Evolutionary conservation across 345 rosid species (phyloP).

Genomic region (Chamaenerion angustifolium): DNA sequence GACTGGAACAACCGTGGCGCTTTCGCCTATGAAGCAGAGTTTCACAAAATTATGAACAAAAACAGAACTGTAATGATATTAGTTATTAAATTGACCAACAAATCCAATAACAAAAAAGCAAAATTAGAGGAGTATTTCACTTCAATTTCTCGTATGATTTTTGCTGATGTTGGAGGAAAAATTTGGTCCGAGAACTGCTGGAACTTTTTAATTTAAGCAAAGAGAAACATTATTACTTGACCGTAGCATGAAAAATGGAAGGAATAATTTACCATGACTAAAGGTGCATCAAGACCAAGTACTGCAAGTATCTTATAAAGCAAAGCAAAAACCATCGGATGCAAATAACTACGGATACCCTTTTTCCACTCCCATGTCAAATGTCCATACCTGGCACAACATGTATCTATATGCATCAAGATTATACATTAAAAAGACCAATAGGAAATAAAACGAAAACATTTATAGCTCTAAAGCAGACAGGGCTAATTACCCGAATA

Average conservation of each 20-base stretch:
- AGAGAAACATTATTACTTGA: background rate
- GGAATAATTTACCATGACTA: conserved; percentile 45
- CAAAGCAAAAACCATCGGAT: conserved; percentile 64
- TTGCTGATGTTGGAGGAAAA: too few species aligned
- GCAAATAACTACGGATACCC: conserved; percentile 83
- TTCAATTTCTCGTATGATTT: too few species aligned
- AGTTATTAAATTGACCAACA: background rate
- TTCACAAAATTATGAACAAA: background rate
- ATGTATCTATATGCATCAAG: background rate
- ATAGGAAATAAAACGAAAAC: background rate
- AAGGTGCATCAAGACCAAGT: conserved; percentile 57
- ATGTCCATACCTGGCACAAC: conserved; percentile 56
- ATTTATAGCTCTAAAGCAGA: background rate
- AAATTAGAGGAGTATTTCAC: too few species aligned
- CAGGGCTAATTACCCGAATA: conserved; percentile 47
- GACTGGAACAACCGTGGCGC: conserved; percentile 74
- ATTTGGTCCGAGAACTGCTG: too few species aligned
- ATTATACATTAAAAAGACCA: background rate
- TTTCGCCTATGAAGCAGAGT: conserved; percentile 31
- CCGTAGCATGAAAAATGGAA: background rate
- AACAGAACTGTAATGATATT: background rate
- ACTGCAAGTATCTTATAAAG: conserved; percentile 56
- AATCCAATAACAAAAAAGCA: too few species aligned
- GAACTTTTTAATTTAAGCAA: too few species aligned
- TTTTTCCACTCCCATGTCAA: conserved; percentile 93